phyloP scores from a whole-genome alignment of 257 asterid genomes.

The Haberlea rhodopensis region DNA sequence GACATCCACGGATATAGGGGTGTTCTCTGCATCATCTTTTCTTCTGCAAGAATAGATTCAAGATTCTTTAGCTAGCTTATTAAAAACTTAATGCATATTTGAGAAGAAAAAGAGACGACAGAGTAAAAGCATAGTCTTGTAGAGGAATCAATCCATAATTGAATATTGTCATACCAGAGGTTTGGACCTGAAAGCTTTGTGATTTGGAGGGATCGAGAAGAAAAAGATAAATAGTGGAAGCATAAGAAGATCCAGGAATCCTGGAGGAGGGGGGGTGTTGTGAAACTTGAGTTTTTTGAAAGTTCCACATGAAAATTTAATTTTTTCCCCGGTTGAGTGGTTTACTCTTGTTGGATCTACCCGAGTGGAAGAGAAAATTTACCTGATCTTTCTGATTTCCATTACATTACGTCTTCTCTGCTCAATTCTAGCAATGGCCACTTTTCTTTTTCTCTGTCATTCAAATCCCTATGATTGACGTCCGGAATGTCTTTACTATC shows the following conservation, averaged over 20 bases:
- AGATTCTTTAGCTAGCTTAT: slow-evolving; percentile 7
- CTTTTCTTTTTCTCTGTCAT: slow-evolving; percentile 56
- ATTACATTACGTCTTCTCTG: slow-evolving; percentile 43
- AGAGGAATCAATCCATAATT: too few species aligned
- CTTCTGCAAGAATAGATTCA: slow-evolving; percentile 45
- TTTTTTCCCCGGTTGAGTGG: background rate
- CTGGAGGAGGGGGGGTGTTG: too few species aligned
- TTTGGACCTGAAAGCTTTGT: background rate
- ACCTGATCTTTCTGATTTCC: slow-evolving; percentile 57
- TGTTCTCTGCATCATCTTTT: slow-evolving; percentile 72
- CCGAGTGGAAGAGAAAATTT: slow-evolving; percentile 23
- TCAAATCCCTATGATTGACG: slow-evolving; percentile 23
- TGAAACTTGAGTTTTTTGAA: too few species aligned
- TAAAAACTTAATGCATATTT: background rate
- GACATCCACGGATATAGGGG: slow-evolving; percentile 57
- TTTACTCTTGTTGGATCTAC: background rate
- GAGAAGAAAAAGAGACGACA: too few species aligned
- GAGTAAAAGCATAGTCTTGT: too few species aligned
- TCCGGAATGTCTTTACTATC: slow-evolving; percentile 27
- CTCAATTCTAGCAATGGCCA: slow-evolving; percentile 60
- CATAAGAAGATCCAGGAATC: too few species aligned
- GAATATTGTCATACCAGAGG: too few species aligned
- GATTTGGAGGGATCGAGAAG: background rate
- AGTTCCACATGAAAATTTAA: too few species aligned
- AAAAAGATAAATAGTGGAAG: too few species aligned